These are phyloP conservation scores for Populus pruinosa DNA, from an alignment of 345 rosid genomes.

Conservation along the genomic window DNA sequence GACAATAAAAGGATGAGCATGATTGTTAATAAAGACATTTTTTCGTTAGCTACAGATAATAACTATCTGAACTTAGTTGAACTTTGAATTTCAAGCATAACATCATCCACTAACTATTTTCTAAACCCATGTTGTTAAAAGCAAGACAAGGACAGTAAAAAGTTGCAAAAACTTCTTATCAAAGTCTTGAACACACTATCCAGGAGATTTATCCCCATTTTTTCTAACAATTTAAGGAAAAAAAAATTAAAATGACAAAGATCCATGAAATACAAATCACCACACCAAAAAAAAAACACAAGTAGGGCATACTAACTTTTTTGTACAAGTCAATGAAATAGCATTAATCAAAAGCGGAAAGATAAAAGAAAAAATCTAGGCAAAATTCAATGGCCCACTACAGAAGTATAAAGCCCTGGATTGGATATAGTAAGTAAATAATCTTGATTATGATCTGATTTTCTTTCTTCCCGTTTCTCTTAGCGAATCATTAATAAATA, in stretches of 20 bases:
- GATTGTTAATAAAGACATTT: neutral
- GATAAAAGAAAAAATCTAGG: neutral
- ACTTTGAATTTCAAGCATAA: neutral
- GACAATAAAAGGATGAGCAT: neutral
- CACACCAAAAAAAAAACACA: neutral
- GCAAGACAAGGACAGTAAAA: neutral
- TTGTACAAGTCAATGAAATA: neutral
- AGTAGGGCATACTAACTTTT: neutral
- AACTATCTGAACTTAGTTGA: neutral
- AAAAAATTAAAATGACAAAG: neutral
- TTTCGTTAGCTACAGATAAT: neutral
- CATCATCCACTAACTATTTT: neutral
- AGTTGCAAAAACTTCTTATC: neutral
- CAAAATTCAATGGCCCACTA: neutral
- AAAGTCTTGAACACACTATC: neutral
- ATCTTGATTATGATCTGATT: neutral
- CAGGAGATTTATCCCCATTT: neutral
- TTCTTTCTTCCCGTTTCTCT: neutral
- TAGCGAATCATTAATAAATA: neutral
- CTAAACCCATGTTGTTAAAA: neutral
- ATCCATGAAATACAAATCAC: neutral
- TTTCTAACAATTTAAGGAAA: neutral
- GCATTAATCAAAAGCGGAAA: neutral
- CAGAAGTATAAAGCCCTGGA: neutral
- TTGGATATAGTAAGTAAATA: neutral